Evolutionary conservation across 2,329 filamentous ascomycete species (phyloP), one percentile per base, ranked within the genome.

Genomic region (Clonostachys rosea): DNA sequence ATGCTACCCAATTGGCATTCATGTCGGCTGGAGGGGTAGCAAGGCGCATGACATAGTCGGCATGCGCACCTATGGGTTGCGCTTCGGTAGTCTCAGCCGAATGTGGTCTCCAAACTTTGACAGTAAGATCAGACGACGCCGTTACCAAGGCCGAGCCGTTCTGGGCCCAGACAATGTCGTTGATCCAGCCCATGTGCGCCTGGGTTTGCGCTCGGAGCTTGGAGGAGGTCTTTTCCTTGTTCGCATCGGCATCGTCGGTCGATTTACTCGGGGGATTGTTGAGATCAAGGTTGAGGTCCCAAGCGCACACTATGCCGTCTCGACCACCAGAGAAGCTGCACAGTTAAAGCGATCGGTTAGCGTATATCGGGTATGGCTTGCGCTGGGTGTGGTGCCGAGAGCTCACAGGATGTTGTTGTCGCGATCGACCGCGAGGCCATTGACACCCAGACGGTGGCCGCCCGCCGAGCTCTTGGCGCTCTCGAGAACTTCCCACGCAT

Each of bases 161-260:
- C 61, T 91, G 82, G 8, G 87, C 87, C 47, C 96, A 79, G 18
- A 84, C 81, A 52, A 96, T 89, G 65, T 96, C 91, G 69, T 96
- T 96, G 70, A 96, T 86, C 91, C 91, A 96, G 67, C 95, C 90
- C 44, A 90, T 96, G 66, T 96, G 91, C 9, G 91, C 91, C 55
- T 82, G 78, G 14, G 75, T 78, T 57, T 83, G 80, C 40, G 77
- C 67, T 50, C 81, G 79, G 61, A 86, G 84, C 20, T 70, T 78
- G 44, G 81, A 81, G 16, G 71, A 70, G 41, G 72, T 60, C 50
- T 69, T 70, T 30, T 30, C 24, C 9, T 34, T 70, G 59, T 54
- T 67, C 24, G 24, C 24, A 30, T 30, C 24, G n/a, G 47, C 18
- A 12, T 33, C 14, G 24, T 74, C 55, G 63, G 59, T 51, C 56